Percentiles rank a stretch among this genome's conserved stretches.
These are phyloP conservation scores for Myriosclerotinia duriaeana DNA, from an alignment of 2,329 filamentous ascomycete species.

Conservation along the genomic window DNA sequence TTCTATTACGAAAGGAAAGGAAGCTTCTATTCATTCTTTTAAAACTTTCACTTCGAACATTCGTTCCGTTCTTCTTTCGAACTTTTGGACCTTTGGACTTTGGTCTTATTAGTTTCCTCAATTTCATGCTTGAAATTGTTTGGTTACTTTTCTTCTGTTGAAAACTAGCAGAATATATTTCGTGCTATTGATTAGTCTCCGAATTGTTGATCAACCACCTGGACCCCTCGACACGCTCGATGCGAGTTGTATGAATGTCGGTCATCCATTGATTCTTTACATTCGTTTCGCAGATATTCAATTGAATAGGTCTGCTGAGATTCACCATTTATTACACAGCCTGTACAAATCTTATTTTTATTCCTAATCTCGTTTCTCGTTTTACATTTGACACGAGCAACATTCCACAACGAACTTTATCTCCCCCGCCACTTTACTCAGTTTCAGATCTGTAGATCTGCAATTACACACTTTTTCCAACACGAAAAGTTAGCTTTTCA, in stretches of 20 bases:
- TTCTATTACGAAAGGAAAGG: not conserved
- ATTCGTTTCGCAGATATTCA: conserved; percentile 15
- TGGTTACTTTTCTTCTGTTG: not conserved
- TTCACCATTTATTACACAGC: conserved; percentile 7
- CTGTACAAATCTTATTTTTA: not conserved
- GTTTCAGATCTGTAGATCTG: conserved; percentile 3
- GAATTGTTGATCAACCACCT: not conserved
- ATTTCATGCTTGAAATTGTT: conserved; percentile 1
- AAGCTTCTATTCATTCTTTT: conserved; percentile 10
- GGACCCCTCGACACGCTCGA: conserved; percentile 8
- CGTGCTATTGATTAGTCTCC: not conserved
- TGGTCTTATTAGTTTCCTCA: conserved; percentile 1
- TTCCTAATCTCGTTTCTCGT: conserved; percentile 9
- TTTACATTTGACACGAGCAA: conserved; percentile 4
- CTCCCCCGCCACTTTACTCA: conserved; percentile 3
- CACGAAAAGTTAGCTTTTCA: not conserved
- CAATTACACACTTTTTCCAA: not conserved
- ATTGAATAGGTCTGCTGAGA: not conserved
- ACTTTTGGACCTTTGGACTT: no score
- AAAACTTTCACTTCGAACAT: not conserved
- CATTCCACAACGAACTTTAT: conserved; percentile 8
- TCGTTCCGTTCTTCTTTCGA: not conserved
- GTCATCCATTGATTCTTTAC: conserved; percentile 8
- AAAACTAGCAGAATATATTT: not conserved
- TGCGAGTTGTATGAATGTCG: conserved; percentile 5